Base-by-base conservation (phyloP, 257 asterid genomes). In the Thymus mandschuricus region DNA sequence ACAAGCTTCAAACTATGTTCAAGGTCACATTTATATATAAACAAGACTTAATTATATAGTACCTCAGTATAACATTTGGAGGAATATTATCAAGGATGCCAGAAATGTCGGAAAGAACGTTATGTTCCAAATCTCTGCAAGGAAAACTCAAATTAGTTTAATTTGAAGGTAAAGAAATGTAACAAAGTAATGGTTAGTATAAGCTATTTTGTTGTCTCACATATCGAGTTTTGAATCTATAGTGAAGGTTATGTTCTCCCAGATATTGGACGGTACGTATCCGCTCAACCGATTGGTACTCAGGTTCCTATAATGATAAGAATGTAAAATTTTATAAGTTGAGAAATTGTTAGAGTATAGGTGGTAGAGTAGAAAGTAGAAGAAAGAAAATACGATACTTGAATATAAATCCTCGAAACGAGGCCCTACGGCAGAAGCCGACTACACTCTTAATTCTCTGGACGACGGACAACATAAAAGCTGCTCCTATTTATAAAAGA, bases 211-310 rank as follows among this genome's bases (percentile, higher is more conserved):
- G 46, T 10, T 69, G 78, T 45, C 85, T 74, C 83, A 86, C 88
- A 86, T 73, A 60, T 82, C 79, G 69, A 86, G 85, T 75, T 30
- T 78, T 68, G 82, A 54, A 7, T 80, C 65, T 40, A 80, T 38
- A 56, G 82, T 64, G 78, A 86, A 79, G 72, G n/a, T 77, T 74
- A 64, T 75, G 43, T 77, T 78, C 65, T 80, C 74, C 91, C 91
- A 86, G 75, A 86, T 79, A 73, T 57, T 78, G 12, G 86, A 75
- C 51, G 91, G 91, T 59, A 86, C 84, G 29, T 52, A 81, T 64
- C 91, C 91, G 30, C 85, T 86, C 80, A 86, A 62, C 44, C 33
- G 28, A 60, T 86, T 86, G 75, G 77, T 71, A 35, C 73, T 60
- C 67, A 86, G 76, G 68, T 68, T 30, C 82, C 91, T 86, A 40